A percentile compares a stretch with the other conserved stretches of the same genome.
Evolutionary conservation across 805 yeast genomes (phyloP).

Genomic region (Nakazawaea peltata): DNA sequence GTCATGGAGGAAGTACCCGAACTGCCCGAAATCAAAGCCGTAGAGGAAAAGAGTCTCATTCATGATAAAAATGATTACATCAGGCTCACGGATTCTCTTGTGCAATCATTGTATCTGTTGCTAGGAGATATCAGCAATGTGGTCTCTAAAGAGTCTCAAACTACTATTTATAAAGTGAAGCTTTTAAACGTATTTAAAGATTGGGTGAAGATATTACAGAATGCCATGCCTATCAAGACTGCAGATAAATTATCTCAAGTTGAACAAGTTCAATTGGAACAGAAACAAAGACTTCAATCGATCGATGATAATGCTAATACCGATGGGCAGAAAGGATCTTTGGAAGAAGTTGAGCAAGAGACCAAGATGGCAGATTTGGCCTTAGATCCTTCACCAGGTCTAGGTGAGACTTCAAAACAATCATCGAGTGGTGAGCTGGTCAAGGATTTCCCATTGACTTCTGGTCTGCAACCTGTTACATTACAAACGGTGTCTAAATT

Average conservation of each 20-base stretch:
- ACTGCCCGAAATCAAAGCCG: background rate
- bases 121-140: constrained; percentile 3
- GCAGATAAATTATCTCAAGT: constrained; percentile 10
- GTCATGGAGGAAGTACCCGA: constrained; percentile 5
- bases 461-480: too few relatives aligned
- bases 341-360: constrained; percentile 6
- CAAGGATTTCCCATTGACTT: too few relatives aligned
- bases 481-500: too few relatives aligned
- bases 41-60: background rate
- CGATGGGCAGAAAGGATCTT: background rate
- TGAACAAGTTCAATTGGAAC: constrained; percentile 13
- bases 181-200: constrained; percentile 1
- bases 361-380: constrained; percentile 7
- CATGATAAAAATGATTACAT: constrained; percentile 2
- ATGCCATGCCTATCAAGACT: constrained; percentile 7
- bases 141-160: background rate
- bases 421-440: too few relatives aligned
- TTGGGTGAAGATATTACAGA: constrained; percentile 8
- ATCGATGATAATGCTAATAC: background rate
- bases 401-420: too few relatives aligned
- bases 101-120: constrained; percentile 1
- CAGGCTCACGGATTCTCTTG: background rate
- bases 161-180: background rate
- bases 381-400: too few relatives aligned
- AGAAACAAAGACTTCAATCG: constrained; percentile 1